Evolutionary conservation across 23 red algal species (phyloP).

Genomic region (Gracilaria vermiculophylla): DNA sequence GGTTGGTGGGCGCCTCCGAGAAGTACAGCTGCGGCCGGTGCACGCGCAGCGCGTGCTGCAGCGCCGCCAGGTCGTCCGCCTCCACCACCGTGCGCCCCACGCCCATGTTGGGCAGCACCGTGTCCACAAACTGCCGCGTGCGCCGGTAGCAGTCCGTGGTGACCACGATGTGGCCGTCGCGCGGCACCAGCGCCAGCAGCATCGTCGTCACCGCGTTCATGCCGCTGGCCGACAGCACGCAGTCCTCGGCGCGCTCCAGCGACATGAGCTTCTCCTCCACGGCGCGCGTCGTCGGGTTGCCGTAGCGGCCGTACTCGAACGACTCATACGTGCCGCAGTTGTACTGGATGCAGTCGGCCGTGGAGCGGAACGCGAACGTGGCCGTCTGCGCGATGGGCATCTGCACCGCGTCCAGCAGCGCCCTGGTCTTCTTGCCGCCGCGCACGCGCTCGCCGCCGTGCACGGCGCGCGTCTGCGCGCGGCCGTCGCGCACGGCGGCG

Average conservation of each 20-base stretch:
- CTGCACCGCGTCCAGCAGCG: constrained; percentile 82
- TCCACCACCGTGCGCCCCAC: constrained; percentile 82
- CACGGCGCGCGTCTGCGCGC: constrained; percentile 76
- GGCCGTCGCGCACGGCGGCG: background rate
- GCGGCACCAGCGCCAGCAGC: constrained; percentile 86
- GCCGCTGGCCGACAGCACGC: constrained; percentile 83
- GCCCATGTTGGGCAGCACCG: constrained; percentile 91
- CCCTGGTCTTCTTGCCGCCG: constrained; percentile 75
- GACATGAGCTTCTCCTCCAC: constrained; percentile 96
- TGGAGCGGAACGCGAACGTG: constrained; percentile 94
- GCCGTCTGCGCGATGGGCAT: constrained; percentile 90
- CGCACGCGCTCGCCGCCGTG: constrained; percentile 93
- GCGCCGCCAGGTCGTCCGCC: constrained; percentile 64
- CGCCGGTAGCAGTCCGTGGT: constrained; percentile 99
- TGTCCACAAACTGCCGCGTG: constrained; percentile 93
- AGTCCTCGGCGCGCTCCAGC: constrained; percentile 88
- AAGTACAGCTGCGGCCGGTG: constrained; percentile 75
- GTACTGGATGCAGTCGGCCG: constrained; percentile 91
- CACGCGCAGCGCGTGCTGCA: constrained; percentile 41
- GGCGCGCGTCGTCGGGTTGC: constrained; percentile 90
- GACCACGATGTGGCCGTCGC: constrained; percentile 77
- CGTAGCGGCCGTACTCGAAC: constrained; percentile 98
- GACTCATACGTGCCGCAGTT: constrained; percentile 89
- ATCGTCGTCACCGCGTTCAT: constrained; percentile 99
- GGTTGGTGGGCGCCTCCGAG: constrained; percentile 95